A percentile compares a stretch with the other conserved stretches of the same genome.
phyloP scores from a whole-genome alignment of 1,284 basidiomycete species.

The Wallemia hederae region DNA sequence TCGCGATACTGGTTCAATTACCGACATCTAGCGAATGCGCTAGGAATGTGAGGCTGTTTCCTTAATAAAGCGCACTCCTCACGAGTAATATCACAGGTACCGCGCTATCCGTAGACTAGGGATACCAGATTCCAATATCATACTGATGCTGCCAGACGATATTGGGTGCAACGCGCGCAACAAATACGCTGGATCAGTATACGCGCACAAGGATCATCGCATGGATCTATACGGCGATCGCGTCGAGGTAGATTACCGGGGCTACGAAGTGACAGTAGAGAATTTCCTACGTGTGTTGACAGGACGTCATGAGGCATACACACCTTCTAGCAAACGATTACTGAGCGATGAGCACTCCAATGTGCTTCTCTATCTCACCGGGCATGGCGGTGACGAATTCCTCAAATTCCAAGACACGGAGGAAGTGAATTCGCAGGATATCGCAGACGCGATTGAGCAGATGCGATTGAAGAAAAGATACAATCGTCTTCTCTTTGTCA shows the following conservation, averaged over 20 bases:
- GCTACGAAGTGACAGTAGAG: conserved; percentile 92
- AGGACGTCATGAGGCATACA: conserved; percentile 17
- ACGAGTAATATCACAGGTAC: conserved; percentile 29
- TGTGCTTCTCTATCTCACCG: conserved; percentile 92
- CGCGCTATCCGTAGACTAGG: conserved; percentile 91
- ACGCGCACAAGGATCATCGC: conserved; percentile 41
- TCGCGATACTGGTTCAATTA: conserved; percentile 98
- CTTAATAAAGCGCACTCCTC: neutral
- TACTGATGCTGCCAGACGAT: conserved; percentile 95
- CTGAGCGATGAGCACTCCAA: conserved; percentile 76
- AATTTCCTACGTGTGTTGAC: conserved; percentile 75
- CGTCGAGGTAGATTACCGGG: conserved; percentile 91
- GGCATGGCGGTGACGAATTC: conserved; percentile 92
- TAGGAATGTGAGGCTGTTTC: conserved; percentile 44
- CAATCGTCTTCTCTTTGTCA: conserved; percentile 92
- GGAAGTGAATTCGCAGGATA: conserved; percentile 81
- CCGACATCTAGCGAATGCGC: conserved; percentile 85
- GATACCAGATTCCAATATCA: conserved; percentile 92
- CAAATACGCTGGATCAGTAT: conserved; percentile 69
- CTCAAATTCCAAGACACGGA: conserved; percentile 98
- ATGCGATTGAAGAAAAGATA: conserved; percentile 98
- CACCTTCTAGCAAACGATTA: conserved; percentile 71
- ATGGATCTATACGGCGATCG: conserved; percentile 84
- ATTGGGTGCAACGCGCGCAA: conserved; percentile 81
- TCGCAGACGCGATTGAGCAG: conserved; percentile 87